A percentile compares a stretch with the other conserved stretches of the same genome.
Evolutionary conservation across 495 filamentous ascomycete species (phyloP).

Genomic region (Daldinia vernicosa): DNA sequence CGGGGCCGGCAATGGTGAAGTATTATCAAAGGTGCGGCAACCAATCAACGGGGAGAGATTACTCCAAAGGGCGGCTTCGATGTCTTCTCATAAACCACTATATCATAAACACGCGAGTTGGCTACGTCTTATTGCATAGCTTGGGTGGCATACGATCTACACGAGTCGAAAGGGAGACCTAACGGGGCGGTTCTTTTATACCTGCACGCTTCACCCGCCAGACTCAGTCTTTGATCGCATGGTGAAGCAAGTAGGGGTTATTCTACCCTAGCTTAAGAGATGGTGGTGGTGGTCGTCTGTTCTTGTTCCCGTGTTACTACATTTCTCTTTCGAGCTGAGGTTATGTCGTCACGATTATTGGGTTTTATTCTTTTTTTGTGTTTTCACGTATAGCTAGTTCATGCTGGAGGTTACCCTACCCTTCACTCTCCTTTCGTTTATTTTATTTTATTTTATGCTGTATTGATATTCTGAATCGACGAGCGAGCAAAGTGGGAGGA

Average conservation of each 20-base stretch:
- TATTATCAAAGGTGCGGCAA: conserved; percentile 13
- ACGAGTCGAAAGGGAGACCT: conserved; percentile 7
- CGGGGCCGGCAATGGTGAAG: conserved; percentile 16
- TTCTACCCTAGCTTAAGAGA: conserved; percentile 15
- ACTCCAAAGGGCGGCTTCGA: conserved; percentile 29
- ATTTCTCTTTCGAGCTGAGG: conserved; percentile 18
- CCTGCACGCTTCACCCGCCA: conserved; percentile 15
- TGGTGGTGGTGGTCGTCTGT: conserved; percentile 22
- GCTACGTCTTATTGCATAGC: conserved; percentile 32
- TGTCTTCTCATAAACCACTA: conserved; percentile 19
- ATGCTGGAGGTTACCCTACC: not conserved
- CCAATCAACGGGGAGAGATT: conserved; percentile 1
- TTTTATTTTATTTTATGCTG: conserved; percentile 1
- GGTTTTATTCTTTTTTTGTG: conserved; percentile 10
- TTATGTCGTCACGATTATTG: conserved; percentile 37
- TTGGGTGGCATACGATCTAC: conserved; percentile 25
- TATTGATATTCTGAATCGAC: conserved; percentile 12
- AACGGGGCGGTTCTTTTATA: conserved; percentile 28
- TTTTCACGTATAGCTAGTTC: conserved; percentile 23
- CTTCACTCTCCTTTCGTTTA: conserved; percentile 6
- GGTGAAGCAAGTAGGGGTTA: conserved; percentile 25
- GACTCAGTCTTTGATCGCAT: conserved; percentile 25
- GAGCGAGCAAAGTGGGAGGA: conserved; percentile 9
- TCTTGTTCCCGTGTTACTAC: conserved; percentile 11
- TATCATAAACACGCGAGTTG: conserved; percentile 20